Evolutionary conservation across 1,284 basidiomycete genomes (phyloP), one percentile per base, ranked within the genome.

Genomic region (Neonothopanus nambi): DNA sequence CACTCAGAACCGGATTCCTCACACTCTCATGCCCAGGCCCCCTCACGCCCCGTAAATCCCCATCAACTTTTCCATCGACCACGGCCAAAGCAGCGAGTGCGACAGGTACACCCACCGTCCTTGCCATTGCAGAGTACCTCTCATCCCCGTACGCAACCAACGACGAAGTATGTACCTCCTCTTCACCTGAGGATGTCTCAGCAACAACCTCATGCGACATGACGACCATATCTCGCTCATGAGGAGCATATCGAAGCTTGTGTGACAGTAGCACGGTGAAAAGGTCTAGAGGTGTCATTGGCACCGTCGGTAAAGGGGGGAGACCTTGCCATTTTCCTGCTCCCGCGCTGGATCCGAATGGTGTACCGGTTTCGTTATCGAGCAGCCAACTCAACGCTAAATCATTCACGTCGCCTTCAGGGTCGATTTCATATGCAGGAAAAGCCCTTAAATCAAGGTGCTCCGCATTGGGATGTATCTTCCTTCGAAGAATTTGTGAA

Each of bases 221-320:
- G 30, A 97, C 81, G 57, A 95, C 93, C 70, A 93, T 84, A 68
- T 98, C 95, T 13, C 87, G 80, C 70, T 98, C 95, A 26, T 78
- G 73, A 0, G 82, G 79, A 0, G 64, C 70, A 67, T 97, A 98
- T 8, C 77, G 76, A 18, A 97, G 82, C 62, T 85, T 89, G 61
- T 85, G 76, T 2, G 90, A 80, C 13, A 98, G 82, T 3, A 95
- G 77, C 30, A 74, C 67, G 2, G 94, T 86, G 61, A 98, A 85
- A 21, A 90, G 74, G 66, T 96, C 92, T 58, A 96, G 79, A 0
- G 93, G 90, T 3, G 82, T 69, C 45, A 70, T 66, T 0, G 76
- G 70, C 15, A 54, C 72, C n/a, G 55, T 60, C 0, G 77, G 84
- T 12, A 80, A 65, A 1, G 73, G 68, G 2, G 82, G 84, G 55